A percentile compares a stretch with the other conserved stretches of the same genome.
These are phyloP conservation scores for Salvia hispanica DNA, from an alignment of 257 asterid species.

Conservation along the genomic window DNA sequence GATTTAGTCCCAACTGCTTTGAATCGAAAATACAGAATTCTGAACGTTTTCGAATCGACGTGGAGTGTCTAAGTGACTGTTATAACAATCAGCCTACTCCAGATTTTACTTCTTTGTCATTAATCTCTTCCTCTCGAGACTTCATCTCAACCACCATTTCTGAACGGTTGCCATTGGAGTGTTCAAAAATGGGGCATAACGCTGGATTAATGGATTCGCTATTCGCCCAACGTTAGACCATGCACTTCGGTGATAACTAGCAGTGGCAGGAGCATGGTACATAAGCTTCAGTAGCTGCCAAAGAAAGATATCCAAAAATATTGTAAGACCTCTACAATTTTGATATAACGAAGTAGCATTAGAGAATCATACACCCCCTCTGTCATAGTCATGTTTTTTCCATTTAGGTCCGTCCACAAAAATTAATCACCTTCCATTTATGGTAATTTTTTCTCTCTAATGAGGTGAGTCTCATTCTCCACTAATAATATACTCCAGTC, in stretches of 20 bases:
- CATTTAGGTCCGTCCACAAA: too few species aligned
- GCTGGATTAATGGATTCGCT: conserved; percentile 59
- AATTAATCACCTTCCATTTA: too few species aligned
- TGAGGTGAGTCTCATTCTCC: too few species aligned
- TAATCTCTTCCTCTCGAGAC: conserved; percentile 6
- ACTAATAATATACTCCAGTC: too few species aligned
- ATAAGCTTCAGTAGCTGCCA: conserved; percentile 81
- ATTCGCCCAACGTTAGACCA: conserved; percentile 70
- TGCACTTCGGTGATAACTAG: conserved; percentile 70
- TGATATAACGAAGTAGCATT: not conserved
- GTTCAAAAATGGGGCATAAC: conserved; percentile 64
- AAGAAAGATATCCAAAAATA: conserved; percentile 6
- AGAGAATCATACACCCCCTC: not conserved
- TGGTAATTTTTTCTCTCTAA: too few species aligned
- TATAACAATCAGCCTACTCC: not conserved
- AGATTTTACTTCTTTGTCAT: not conserved
- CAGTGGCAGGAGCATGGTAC: conserved; percentile 83
- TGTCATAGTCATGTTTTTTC: too few species aligned
- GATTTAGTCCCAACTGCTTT: conserved; percentile 2
- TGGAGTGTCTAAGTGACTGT: not conserved
- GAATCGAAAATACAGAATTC: conserved; percentile 10
- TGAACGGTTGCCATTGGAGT: conserved; percentile 58
- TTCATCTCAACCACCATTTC: conserved; percentile 79
- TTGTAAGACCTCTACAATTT: too few species aligned
- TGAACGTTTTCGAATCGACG: not conserved